Evolutionary conservation across 768 basidiomycete species (phyloP).

Genomic region (Phylloporus sp.): DNA sequence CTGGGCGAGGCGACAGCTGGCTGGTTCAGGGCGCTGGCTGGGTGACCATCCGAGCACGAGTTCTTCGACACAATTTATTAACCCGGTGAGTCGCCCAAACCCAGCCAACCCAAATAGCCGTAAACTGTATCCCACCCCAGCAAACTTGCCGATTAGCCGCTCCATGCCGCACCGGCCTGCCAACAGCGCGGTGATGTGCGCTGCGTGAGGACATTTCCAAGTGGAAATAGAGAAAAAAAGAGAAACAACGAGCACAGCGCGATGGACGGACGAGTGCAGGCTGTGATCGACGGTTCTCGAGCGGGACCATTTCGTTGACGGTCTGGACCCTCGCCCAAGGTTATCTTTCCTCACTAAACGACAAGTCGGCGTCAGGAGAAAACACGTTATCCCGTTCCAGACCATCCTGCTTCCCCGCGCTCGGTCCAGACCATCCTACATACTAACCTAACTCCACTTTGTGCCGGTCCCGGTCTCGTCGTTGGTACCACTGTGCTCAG

Average conservation of each 20-base stretch:
- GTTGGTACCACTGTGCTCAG: no score
- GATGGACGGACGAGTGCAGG: slow-evolving; percentile 9
- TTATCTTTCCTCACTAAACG: slow-evolving; percentile 17
- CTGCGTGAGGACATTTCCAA: not conserved
- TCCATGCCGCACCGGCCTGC: not conserved
- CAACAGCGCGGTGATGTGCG: not conserved
- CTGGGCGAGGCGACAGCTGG: not conserved
- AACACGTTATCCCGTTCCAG: slow-evolving; percentile 16
- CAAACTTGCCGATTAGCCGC: not conserved
- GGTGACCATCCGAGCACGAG: slow-evolving; percentile 17
- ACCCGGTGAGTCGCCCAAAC: slow-evolving; percentile 12
- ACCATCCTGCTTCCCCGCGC: slow-evolving; percentile 1
- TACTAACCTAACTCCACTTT: not conserved
- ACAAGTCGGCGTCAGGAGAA: slow-evolving; percentile 20
- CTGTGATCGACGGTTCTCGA: slow-evolving; percentile 25
- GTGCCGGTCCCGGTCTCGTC: not conserved
- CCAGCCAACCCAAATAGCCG: slow-evolving; percentile 24
- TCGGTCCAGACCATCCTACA: slow-evolving; percentile 15
- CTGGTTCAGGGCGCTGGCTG: slow-evolving; percentile 10
- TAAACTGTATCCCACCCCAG: slow-evolving; percentile 17
- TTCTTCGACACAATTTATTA: slow-evolving; percentile 22
- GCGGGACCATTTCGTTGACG: slow-evolving; percentile 18
- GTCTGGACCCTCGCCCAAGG: slow-evolving; percentile 21
- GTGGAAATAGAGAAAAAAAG: no score
- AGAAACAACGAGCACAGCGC: not conserved